Evolutionary conservation across 495 filamentous ascomycete species (phyloP).

Genomic region (Lepraria neglecta): DNA sequence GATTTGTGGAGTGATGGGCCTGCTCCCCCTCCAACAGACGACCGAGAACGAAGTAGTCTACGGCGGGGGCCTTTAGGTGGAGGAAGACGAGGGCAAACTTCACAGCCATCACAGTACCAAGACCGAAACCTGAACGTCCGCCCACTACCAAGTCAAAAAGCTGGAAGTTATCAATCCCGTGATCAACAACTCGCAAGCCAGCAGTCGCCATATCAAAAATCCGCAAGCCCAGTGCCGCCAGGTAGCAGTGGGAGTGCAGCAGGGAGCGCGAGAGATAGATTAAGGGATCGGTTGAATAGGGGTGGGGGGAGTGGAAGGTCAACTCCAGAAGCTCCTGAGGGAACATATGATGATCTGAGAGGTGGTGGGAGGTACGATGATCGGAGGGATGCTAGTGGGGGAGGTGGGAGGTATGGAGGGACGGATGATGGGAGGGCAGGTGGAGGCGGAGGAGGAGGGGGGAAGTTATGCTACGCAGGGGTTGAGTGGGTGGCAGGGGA

Average conservation of each 20-base stretch:
- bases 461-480: constrained; percentile 26
- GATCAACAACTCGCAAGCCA: too few relatives aligned
- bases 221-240: constrained; percentile 24
- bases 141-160: constrained; percentile 63
- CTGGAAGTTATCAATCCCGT: constrained; percentile 58
- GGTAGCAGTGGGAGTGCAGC: constrained; percentile 37
- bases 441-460: constrained; percentile 15
- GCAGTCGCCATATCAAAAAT: too few relatives aligned
- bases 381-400: constrained; percentile 21
- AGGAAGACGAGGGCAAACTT: constrained; percentile 27
- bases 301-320: constrained; percentile 42
- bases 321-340: neutral
- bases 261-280: neutral
- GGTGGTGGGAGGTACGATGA: constrained; percentile 38
- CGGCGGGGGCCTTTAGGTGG: constrained; percentile 32
- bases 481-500: constrained; percentile 26
- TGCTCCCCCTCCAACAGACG: constrained; percentile 38
- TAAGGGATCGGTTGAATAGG: constrained; percentile 18
- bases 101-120: constrained; percentile 28
- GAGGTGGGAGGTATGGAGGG: constrained; percentile 22
- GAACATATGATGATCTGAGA: constrained; percentile 33
- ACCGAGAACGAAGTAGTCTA: constrained; percentile 52
- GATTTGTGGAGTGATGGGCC: constrained; percentile 77
- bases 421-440: constrained; percentile 19
- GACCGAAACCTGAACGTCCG: constrained; percentile 46